These are phyloP conservation scores for Diaporthe sp. DNA, from an alignment of 2,329 filamentous ascomycete genomes.

Conservation along the genomic window DNA sequence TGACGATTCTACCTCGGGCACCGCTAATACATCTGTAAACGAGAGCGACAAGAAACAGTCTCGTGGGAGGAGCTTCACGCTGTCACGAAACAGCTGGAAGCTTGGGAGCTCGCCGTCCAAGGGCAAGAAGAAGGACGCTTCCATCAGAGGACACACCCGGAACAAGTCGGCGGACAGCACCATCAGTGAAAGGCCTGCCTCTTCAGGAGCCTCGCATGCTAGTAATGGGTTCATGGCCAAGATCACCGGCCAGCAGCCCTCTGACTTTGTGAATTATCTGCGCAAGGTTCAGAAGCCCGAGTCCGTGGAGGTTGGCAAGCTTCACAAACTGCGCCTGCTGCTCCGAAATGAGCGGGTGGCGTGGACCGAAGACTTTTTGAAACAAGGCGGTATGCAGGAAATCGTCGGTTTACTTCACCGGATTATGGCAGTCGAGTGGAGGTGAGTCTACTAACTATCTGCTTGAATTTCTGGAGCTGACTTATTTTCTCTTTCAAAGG, in stretches of 20 bases:
- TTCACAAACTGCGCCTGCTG: constrained; percentile 91
- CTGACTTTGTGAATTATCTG: constrained; percentile 88
- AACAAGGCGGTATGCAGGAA: constrained; percentile 90
- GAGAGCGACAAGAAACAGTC: constrained; percentile 64
- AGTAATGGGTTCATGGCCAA: constrained; percentile 71
- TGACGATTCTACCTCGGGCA: constrained; percentile 45
- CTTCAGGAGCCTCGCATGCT: constrained; percentile 62
- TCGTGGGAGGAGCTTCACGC: constrained; percentile 82
- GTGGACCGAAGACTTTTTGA: constrained; percentile 94
- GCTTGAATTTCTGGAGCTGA: constrained; percentile 39
- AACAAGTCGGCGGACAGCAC: constrained; percentile 80
- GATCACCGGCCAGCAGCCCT: constrained; percentile 78
- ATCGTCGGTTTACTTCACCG: constrained; percentile 87
- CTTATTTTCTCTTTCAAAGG: constrained; percentile 52
- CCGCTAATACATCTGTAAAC: constrained; percentile 45
- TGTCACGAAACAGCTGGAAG: constrained; percentile 70
- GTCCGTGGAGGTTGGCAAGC: constrained; percentile 88
- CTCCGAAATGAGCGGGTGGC: constrained; percentile 94
- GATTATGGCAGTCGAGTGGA: constrained; percentile 97
- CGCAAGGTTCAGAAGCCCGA: constrained; percentile 84
- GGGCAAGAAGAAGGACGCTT: constrained; percentile 75
- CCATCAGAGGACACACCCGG: constrained; percentile 71
- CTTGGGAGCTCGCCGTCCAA: constrained; percentile 78
- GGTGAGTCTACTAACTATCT: constrained; percentile 63
- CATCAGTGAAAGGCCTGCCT: constrained; percentile 66